Evolutionary conservation across 306 rosid genomes (phyloP), one percentile per base, ranked within the genome.

Genomic region (Abrus pulchellus): DNA sequence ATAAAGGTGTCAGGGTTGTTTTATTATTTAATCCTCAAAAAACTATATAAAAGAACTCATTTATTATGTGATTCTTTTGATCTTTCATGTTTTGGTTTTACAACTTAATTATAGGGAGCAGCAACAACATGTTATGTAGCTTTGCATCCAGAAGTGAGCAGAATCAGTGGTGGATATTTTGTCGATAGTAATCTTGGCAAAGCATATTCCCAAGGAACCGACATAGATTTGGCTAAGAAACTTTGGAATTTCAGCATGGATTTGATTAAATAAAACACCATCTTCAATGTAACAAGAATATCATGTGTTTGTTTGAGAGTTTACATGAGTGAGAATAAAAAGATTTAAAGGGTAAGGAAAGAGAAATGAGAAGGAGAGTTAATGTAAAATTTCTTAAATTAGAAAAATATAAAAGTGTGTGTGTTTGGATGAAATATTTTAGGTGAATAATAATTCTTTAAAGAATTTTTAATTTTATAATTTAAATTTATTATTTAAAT

Each of bases 61-160:
- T 38, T 36, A 4, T 4, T 5, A 7, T 54, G 28, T 61, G 34
- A 63, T 77, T 67, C 41, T 61, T 52, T 20, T 14, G 60, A 57
- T 45, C 72, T 14, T 45, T 36, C 4, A 36, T 36, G 2, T 36
- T 36, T 36, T 2, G 3, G 4, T 36, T 36, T 33, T 59, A 41
- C 2, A 72, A 61, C 48, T 40, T 68, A 70, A 62, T 33, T 74
- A 5, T 44, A 94, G 98, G 97, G 97, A 77, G 97, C 97, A 63
- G 94, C 97, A 59, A 94, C 98, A 80, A 89, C 93, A 7, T 92
- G 97, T 83, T 92, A 94, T 71, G 89, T 87, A 67, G 97, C 98
- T 47, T 68, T 93, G 88, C 82, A 93, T 48, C 94, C 93, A 20
- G 82, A 90, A 71, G 89, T 82, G 74, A 75, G 63, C 60, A 97